Percentiles rank a stretch among this genome's conserved stretches.
Conservation (phyloP, 208 protist species). For the Trypanosoma brucei region DNA sequence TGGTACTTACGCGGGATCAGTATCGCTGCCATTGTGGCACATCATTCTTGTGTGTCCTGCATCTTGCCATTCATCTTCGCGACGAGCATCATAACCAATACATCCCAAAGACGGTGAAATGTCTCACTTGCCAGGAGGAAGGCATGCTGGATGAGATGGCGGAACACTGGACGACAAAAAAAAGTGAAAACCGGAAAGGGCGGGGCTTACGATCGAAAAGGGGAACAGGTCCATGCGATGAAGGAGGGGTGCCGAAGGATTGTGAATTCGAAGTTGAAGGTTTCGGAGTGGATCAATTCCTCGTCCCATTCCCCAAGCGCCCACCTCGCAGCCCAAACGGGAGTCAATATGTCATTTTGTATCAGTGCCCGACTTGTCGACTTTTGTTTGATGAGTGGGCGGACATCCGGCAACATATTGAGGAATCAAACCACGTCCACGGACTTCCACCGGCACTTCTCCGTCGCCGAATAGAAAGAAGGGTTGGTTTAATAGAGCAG, state of each 20-base stretch:
- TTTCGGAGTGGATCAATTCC: conserved; percentile 18
- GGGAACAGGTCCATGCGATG: background rate
- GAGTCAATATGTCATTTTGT: conserved; percentile 42
- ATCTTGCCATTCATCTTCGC: conserved; percentile 59
- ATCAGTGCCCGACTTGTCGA: conserved; percentile 65
- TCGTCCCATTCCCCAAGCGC: conserved; percentile 16
- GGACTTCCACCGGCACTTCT: conserved; percentile 17
- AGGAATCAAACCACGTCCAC: conserved; percentile 30
- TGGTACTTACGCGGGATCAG: conserved; percentile 37
- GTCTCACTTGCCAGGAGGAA: conserved; percentile 32
- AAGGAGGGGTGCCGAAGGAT: background rate
- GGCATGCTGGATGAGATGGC: conserved; percentile 35
- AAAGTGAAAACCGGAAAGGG: conserved; percentile 1
- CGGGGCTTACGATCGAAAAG: background rate
- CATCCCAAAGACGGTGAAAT: conserved; percentile 36
- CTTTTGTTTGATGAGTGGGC: conserved; percentile 53
- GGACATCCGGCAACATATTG: conserved; percentile 39
- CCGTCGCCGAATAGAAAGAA: conserved; percentile 20
- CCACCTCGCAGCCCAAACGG: conserved; percentile 11
- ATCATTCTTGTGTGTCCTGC: conserved; percentile 41
- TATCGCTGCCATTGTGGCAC: conserved; percentile 68
- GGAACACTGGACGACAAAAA: conserved; percentile 25
- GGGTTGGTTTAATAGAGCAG: too few species aligned
- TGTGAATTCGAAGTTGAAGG: conserved; percentile 25
- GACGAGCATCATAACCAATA: conserved; percentile 34